Percentiles rank a stretch among this genome's conserved stretches.
Conservation (phyloP, 768 basidiomycete species). For the Dendrothele bispora region DNA sequence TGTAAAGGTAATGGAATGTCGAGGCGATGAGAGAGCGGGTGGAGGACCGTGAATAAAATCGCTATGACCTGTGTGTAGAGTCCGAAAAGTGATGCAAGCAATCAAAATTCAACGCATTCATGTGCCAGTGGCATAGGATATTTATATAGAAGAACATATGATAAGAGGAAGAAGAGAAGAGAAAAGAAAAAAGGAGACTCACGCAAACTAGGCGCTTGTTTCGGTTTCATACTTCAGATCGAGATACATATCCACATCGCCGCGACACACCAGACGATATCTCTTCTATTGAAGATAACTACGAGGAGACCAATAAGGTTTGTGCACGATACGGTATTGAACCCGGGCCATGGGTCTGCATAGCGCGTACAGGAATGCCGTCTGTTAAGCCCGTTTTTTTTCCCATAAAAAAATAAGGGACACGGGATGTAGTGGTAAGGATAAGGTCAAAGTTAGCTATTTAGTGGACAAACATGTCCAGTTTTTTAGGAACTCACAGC, state of each 20-base stretch:
- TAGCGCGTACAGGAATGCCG: slow-evolving; percentile 48
- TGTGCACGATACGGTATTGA: slow-evolving; percentile 63
- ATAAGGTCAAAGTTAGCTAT: too few species aligned
- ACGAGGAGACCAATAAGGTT: slow-evolving; percentile 62
- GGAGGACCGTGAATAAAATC: slow-evolving; percentile 7
- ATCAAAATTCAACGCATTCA: not conserved
- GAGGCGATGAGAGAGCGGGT: slow-evolving; percentile 3
- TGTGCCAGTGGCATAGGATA: too few species aligned
- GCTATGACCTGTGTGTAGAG: not conserved
- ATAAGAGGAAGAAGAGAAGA: too few species aligned
- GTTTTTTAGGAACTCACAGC: slow-evolving; percentile 52
- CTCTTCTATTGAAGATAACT: slow-evolving; percentile 53
- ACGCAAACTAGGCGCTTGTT: slow-evolving; percentile 67
- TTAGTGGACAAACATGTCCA: slow-evolving; percentile 45
- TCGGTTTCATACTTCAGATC: slow-evolving; percentile 60
- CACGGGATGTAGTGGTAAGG: not conserved
- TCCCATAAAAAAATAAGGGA: not conserved
- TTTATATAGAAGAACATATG: not conserved
- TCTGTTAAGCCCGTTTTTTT: slow-evolving; percentile 56
- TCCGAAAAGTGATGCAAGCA: too few species aligned
- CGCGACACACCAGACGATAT: slow-evolving; percentile 75
- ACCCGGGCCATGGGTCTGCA: slow-evolving; percentile 65
- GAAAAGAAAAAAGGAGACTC: slow-evolving; percentile 29
- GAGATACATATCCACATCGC: slow-evolving; percentile 74
- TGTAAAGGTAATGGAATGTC: not conserved